Conservation (phyloP, 2,329 filamentous ascomycete species). For the Didymella pinodella region DNA sequence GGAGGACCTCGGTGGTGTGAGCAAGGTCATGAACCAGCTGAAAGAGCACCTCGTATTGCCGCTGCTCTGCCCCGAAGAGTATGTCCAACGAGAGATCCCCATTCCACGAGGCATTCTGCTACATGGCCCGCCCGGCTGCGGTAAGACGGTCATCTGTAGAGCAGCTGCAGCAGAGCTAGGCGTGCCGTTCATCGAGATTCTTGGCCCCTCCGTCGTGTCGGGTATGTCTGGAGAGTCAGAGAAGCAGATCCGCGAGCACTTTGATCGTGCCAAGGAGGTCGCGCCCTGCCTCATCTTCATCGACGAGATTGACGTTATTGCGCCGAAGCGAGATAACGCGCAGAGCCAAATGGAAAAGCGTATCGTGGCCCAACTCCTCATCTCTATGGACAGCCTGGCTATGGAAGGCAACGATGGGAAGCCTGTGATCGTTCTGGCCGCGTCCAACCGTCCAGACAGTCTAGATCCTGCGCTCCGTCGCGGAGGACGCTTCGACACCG, state of each 20-base stretch:
- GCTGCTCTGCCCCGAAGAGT: conserved; percentile 72
- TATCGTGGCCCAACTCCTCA: conserved; percentile 81
- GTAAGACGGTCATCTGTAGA: conserved; percentile 84
- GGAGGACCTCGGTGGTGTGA: conserved; percentile 78
- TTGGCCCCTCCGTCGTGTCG: conserved; percentile 80
- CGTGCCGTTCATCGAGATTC: conserved; percentile 81
- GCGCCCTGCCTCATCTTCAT: conserved; percentile 92
- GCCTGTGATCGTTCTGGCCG: conserved; percentile 87
- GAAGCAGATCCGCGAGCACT: conserved; percentile 83
- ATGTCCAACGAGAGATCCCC: conserved; percentile 70
- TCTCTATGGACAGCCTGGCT: conserved; percentile 82
- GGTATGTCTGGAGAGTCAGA: conserved; percentile 91
- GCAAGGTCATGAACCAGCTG: conserved; percentile 73
- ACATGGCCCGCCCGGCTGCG: conserved; percentile 84
- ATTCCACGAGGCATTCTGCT: conserved; percentile 78
- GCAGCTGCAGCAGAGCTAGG: conserved; percentile 79
- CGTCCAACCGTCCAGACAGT: conserved; percentile 87
- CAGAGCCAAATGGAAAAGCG: conserved; percentile 90
- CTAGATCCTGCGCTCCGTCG: conserved; percentile 79
- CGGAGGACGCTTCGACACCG: conserved; percentile 80
- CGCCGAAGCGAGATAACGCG: conserved; percentile 81
- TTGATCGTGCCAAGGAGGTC: conserved; percentile 84
- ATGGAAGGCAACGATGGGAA: conserved; percentile 75
- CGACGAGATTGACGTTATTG: conserved; percentile 90
- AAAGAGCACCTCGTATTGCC: conserved; percentile 77